Conservation (phyloP, 1,284 basidiomycete species). For the Cystobasidium slooffiae region DNA sequence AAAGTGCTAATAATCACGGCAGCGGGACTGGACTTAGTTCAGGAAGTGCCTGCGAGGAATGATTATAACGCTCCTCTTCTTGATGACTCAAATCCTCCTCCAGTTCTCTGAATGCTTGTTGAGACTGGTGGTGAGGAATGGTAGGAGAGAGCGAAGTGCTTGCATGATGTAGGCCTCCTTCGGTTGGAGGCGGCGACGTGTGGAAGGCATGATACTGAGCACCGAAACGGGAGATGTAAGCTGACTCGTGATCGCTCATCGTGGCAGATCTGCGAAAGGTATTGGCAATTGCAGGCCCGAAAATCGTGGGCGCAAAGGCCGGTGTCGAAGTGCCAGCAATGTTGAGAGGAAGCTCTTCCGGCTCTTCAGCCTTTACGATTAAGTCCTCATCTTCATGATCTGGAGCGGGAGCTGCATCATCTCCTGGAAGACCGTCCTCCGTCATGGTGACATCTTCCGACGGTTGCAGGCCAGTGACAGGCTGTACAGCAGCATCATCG, state of each 20-base stretch:
- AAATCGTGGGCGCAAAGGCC: no score
- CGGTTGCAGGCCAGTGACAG: not conserved
- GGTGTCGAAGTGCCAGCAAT: not conserved
- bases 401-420: not conserved
- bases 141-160: not conserved
- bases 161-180: not conserved
- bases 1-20: not conserved
- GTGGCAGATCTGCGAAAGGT: not conserved
- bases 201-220: no score
- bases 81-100: not conserved
- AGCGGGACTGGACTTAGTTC: not conserved
- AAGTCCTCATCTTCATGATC: not conserved
- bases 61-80: conserved; percentile 1
- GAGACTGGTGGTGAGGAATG: not conserved
- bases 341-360: not conserved
- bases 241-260: not conserved
- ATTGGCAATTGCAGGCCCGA: not conserved
- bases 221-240: not conserved
- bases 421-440: not conserved
- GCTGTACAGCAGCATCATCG: not conserved
- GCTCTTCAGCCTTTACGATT: not conserved
- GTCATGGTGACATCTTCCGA: not conserved
- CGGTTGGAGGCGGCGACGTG: not conserved
- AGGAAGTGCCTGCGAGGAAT: not conserved
- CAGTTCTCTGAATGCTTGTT: not conserved